Conservation (phyloP, 306 rosid species). For the Cucurbita ficifolia region DNA sequence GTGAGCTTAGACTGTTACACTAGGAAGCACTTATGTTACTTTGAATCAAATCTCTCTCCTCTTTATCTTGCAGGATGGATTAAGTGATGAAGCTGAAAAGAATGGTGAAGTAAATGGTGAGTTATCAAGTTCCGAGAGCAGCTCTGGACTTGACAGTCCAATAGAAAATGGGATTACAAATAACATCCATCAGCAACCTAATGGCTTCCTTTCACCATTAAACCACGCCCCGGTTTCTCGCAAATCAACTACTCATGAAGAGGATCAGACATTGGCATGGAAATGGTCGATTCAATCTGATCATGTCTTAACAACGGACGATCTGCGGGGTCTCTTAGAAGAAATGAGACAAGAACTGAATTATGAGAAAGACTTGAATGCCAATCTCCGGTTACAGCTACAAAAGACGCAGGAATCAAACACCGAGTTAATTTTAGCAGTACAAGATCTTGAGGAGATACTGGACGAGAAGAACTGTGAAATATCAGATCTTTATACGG, state of each 20-base stretch:
- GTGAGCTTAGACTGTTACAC: not conserved
- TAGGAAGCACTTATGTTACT: not conserved
- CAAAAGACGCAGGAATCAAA: slow-evolving; percentile 86
- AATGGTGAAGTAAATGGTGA: slow-evolving; percentile 34
- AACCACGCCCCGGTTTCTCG: slow-evolving; percentile 18
- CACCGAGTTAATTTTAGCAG: slow-evolving; percentile 71
- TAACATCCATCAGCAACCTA: slow-evolving; percentile 21
- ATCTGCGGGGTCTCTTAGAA: slow-evolving; percentile 42
- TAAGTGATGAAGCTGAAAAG: slow-evolving; percentile 22
- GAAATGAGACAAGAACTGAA: slow-evolving; percentile 75
- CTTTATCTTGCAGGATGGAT: slow-evolving; percentile 33
- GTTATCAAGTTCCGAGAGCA: slow-evolving; percentile 82
- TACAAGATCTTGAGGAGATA: slow-evolving; percentile 72
- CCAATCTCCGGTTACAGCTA: slow-evolving; percentile 69
- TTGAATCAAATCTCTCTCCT: not conserved
- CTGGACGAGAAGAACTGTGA: slow-evolving; percentile 62
- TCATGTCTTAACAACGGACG: slow-evolving; percentile 26
- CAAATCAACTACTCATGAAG: slow-evolving; percentile 24
- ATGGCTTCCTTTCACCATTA: slow-evolving; percentile 10
- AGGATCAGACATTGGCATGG: slow-evolving; percentile 37
- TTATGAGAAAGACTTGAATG: slow-evolving; percentile 67
- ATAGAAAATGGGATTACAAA: slow-evolving; percentile 36
- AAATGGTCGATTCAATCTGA: slow-evolving; percentile 58
- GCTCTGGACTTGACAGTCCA: slow-evolving; percentile 77
- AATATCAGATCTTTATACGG: not conserved